Conservation (phyloP, 1,284 basidiomycete genomes). For the Ganoderma resinaceum region DNA sequence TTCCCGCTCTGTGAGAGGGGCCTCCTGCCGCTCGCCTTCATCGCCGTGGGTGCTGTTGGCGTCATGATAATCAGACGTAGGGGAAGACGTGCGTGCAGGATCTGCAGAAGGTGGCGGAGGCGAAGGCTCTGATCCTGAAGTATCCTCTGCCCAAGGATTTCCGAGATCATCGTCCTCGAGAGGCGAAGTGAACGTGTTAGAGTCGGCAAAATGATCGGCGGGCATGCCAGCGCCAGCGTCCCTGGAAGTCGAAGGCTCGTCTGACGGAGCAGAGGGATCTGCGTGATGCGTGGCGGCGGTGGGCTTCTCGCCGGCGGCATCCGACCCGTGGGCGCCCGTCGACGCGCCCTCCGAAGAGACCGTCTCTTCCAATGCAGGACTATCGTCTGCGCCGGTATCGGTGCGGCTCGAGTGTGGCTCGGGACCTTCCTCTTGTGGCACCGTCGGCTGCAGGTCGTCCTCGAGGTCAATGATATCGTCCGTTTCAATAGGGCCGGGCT, state of each 20-base stretch:
- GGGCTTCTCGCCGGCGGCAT: conserved; percentile 7
- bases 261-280: background rate
- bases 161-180: background rate
- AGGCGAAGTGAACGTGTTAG: background rate
- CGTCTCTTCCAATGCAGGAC: background rate
- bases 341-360: background rate
- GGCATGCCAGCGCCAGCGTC: conserved; percentile 1
- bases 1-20: background rate
- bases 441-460: background rate
- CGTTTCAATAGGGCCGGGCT: background rate
- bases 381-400: background rate
- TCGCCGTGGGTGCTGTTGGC: conserved; percentile 4
- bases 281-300: background rate
- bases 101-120: background rate
- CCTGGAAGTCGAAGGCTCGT: conserved; percentile 1
- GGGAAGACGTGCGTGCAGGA: background rate
- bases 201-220: background rate
- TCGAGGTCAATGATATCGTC: conserved; percentile 8
- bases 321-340: conserved; percentile 5
- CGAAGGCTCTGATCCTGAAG: background rate
- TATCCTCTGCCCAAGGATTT: background rate
- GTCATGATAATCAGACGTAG: conserved; percentile 7
- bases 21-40: background rate
- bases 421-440: background rate
- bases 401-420: background rate